These are phyloP conservation scores for Penicillium chermesinum DNA, from an alignment of 495 filamentous ascomycete genomes.

Conservation along the genomic window DNA sequence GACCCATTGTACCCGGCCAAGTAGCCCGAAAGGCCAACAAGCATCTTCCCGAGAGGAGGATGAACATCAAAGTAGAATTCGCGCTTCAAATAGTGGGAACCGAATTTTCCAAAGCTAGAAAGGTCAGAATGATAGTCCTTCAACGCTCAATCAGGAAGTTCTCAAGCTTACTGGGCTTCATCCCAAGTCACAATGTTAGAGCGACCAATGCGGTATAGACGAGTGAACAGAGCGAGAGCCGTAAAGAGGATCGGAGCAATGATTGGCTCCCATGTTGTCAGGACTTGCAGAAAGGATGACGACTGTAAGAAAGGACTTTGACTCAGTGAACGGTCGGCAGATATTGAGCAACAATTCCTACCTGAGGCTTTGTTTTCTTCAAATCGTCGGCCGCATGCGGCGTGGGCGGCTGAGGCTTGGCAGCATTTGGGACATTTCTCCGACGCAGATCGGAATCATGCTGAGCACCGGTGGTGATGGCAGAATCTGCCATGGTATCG, in stretches of 20 bases:
- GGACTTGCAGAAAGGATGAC: conserved; percentile 49
- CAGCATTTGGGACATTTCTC: conserved; percentile 62
- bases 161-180: conserved; percentile 76
- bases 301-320: conserved; percentile 14
- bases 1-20: conserved; percentile 98
- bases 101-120: conserved; percentile 93
- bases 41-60: conserved; percentile 94
- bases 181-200: conserved; percentile 98
- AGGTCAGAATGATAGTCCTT: conserved; percentile 19
- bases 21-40: conserved; percentile 92
- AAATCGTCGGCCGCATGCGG: conserved; percentile 47
- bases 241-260: conserved; percentile 89
- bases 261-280: conserved; percentile 79
- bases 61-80: conserved; percentile 99
- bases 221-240: conserved; percentile 82
- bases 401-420: conserved; percentile 30
- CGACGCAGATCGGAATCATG: conserved; percentile 62
- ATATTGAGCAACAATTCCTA: conserved; percentile 9
- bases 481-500: conserved; percentile 30
- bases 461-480: conserved; percentile 62
- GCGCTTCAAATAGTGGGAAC: conserved; percentile 95
- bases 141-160: conserved; percentile 5
- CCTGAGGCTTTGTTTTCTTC: conserved; percentile 54
- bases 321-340: too few species aligned
- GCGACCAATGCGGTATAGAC: conserved; percentile 90